Conservation (phyloP, 2,329 filamentous ascomycete genomes). For the Venturia pyrina region DNA sequence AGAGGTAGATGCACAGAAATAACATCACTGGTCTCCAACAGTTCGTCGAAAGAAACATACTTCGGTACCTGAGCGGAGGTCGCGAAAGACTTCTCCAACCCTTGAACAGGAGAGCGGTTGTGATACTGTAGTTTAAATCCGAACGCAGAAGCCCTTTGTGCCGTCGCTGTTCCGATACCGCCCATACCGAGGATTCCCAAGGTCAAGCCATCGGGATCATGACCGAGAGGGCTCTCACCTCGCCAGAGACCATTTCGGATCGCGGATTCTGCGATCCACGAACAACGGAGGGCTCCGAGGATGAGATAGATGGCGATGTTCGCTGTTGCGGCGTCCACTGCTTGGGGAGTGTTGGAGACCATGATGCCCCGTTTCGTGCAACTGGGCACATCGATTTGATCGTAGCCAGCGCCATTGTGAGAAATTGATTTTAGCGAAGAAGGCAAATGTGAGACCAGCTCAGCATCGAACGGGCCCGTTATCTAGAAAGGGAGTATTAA, state of each 20-base stretch:
- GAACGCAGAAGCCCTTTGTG: conserved; percentile 40
- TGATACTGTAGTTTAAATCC: conserved; percentile 51
- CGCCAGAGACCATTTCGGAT: conserved; percentile 33
- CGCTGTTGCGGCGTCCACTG: conserved; percentile 42
- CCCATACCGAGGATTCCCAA: conserved; percentile 52
- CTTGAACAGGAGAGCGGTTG: conserved; percentile 37
- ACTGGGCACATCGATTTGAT: conserved; percentile 47
- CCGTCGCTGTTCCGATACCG: conserved; percentile 45
- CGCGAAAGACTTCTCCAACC: conserved; percentile 20
- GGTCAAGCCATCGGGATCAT: conserved; percentile 42
- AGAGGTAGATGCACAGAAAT: conserved; percentile 45
- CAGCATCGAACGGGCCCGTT: not conserved
- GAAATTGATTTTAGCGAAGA: conserved; percentile 38
- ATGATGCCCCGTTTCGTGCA: conserved; percentile 38
- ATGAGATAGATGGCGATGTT: conserved; percentile 41
- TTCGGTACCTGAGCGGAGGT: conserved; percentile 31
- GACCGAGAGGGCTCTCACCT: conserved; percentile 33
- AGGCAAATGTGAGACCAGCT: conserved; percentile 25
- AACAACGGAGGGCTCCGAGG: conserved; percentile 41
- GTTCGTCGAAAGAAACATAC: conserved; percentile 47
- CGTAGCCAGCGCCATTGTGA: conserved; percentile 50
- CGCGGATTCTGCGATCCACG: conserved; percentile 37
- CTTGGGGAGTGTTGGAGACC: conserved; percentile 37
- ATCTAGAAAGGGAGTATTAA: not conserved
- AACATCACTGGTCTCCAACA: conserved; percentile 44